Base-by-base conservation (phyloP, 2,329 filamentous ascomycete genomes). In the Exophiala dermatitidis region DNA sequence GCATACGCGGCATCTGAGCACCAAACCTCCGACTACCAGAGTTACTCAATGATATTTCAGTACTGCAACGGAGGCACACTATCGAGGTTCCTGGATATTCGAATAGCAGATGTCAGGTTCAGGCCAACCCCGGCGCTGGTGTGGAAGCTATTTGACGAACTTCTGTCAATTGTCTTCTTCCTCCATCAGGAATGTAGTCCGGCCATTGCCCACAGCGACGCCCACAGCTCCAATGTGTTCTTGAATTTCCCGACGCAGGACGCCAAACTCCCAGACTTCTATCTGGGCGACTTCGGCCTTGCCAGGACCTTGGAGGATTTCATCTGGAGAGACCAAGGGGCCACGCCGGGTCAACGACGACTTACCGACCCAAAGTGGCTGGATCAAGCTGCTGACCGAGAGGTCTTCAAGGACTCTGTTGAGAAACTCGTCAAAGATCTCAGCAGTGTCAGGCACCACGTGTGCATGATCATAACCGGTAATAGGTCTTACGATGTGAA, bases 41-140 rank as follows among this genome's bases (percentile, higher is more conserved):
- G 48, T 50, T 6, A 48, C 5, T 46, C 50, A 1, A 53, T 50
- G 38, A 48, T 55, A 42, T 55, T 50, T 38, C 9, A 34, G 1
- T 53, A 40, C 40, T 57, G 54, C 44, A 57, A 57, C 31, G 57
- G 48, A 31, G 52, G 52, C 1, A 55, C 52, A n/a, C 40, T 60
- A 7, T 31, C 12, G 29, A 12, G 52, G 2, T 52, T 52, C 28
- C 12, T 51, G 9, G n/a, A 46, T 7, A 29, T 46, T 2, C 32
- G 40, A 30, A 36, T 41, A 10, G 29, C 33, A 2, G 49, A 54
- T 8, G 7, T 28, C 7, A 10, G 3, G 3, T 9, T 48, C 4
- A 10, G 37, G 10, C 19, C 47, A 6, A 28, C 37, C n/a, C 30
- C 44, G 6, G 41, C 49, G 2, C 37, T 55, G 26, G 12, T 52